Percentiles rank a stretch among this genome's conserved stretches.
Conservation (phyloP, 2,329 filamentous ascomycete genomes). For the Nothophoma quercina region DNA sequence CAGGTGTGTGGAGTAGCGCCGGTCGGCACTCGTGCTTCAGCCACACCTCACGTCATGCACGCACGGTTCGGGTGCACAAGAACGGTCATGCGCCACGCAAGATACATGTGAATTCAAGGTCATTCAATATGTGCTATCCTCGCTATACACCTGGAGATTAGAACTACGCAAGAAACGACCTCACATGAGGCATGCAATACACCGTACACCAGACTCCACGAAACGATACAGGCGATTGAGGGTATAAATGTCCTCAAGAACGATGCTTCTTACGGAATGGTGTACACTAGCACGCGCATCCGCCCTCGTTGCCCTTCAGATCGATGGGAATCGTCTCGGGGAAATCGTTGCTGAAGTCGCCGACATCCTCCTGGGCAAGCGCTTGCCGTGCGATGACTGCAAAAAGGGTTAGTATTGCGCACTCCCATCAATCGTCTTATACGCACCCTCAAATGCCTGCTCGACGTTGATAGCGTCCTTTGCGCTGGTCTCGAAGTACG, state of each 20-base stretch:
- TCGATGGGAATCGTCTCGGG: slow-evolving; percentile 98
- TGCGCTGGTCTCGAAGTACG: slow-evolving; percentile 98
- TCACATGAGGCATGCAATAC: slow-evolving; percentile 25
- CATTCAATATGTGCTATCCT: slow-evolving; percentile 20
- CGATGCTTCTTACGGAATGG: slow-evolving; percentile 13
- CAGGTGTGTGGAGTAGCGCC: slow-evolving; percentile 10
- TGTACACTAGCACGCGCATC: slow-evolving; percentile 78
- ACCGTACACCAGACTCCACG: slow-evolving; percentile 38
- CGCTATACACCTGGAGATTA: slow-evolving; percentile 16
- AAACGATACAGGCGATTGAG: slow-evolving; percentile 11
- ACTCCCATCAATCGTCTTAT: neutral
- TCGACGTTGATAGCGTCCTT: slow-evolving; percentile 99
- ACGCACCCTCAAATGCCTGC: slow-evolving; percentile 73
- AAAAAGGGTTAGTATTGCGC: slow-evolving; percentile 7
- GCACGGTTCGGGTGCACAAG: neutral
- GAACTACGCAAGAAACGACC: slow-evolving; percentile 24
- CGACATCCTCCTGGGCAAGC: slow-evolving; percentile 93
- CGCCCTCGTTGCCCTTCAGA: slow-evolving; percentile 90
- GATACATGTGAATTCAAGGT: neutral
- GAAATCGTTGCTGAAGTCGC: slow-evolving; percentile 97
- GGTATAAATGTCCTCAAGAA: slow-evolving; percentile 12
- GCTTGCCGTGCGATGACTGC: slow-evolving; percentile 95
- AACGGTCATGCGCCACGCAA: slow-evolving; percentile 5
- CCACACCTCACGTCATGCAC: slow-evolving; percentile 30
- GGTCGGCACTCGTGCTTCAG: slow-evolving; percentile 21